Percentiles rank a stretch among this genome's conserved stretches.
phyloP scores from a whole-genome alignment of 768 basidiomycete species.

The Boletellus emodensis region DNA sequence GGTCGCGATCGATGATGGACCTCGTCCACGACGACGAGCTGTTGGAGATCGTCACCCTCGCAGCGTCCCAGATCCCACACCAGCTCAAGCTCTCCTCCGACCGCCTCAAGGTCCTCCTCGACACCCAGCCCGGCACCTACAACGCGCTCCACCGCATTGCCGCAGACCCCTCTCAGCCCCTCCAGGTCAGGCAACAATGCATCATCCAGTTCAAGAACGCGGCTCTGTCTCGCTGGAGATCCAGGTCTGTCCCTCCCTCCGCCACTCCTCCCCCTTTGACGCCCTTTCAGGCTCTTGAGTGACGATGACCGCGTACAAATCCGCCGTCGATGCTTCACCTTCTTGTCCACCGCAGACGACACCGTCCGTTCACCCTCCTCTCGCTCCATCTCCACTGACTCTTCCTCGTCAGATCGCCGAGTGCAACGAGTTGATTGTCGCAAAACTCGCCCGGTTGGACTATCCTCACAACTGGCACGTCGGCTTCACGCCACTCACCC shows the following conservation, averaged over 20 bases:
- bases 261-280: slow-evolving; percentile 7
- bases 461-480: slow-evolving; percentile 69
- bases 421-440: slow-evolving; percentile 69
- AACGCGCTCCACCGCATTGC: slow-evolving; percentile 74
- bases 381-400: slow-evolving; percentile 1
- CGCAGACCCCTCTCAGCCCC: slow-evolving; percentile 52
- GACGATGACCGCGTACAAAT: slow-evolving; percentile 67
- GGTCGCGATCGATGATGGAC: slow-evolving; percentile 21
- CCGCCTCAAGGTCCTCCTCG: slow-evolving; percentile 64
- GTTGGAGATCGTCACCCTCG: slow-evolving; percentile 58
- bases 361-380: slow-evolving; percentile 45
- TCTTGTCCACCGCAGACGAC: slow-evolving; percentile 76
- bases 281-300: slow-evolving; percentile 52
- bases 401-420: slow-evolving; percentile 52
- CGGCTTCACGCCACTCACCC: background rate
- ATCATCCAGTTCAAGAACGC: slow-evolving; percentile 90
- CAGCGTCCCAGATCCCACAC: slow-evolving; percentile 68
- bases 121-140: slow-evolving; percentile 61
- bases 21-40: slow-evolving; percentile 60
- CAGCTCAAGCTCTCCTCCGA: slow-evolving; percentile 46
- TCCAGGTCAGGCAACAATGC: slow-evolving; percentile 69
- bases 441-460: slow-evolving; percentile 76
- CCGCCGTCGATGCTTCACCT: slow-evolving; percentile 56
- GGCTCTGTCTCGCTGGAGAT: slow-evolving; percentile 70
- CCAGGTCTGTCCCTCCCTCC: slow-evolving; percentile 45